Percentiles rank a stretch among this genome's conserved stretches.
These are phyloP conservation scores for Colletotrichum musae DNA, from an alignment of 2,329 filamentous ascomycete genomes.

Conservation along the genomic window DNA sequence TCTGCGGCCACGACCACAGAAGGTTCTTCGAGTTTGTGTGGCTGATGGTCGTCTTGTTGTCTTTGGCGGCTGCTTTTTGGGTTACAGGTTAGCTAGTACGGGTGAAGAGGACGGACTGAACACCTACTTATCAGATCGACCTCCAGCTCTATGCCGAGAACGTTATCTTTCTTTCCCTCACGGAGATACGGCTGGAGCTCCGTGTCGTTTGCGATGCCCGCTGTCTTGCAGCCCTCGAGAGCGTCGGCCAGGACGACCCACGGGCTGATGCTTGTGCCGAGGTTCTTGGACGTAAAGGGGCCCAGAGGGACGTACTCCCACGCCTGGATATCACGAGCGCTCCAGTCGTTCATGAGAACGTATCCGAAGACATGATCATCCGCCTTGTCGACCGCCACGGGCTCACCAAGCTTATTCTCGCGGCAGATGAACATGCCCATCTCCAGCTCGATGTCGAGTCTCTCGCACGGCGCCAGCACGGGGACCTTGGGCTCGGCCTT, in stretches of 20 bases:
- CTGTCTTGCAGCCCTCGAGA: constrained; percentile 52
- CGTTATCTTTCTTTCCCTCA: constrained; percentile 64
- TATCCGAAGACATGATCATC: constrained; percentile 81
- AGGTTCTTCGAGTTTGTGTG: constrained; percentile 60
- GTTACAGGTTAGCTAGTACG: constrained; percentile 21
- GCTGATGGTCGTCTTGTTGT: constrained; percentile 48
- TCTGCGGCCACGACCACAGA: constrained; percentile 86
- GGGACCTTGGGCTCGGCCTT: constrained; percentile 67
- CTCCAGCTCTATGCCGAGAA: constrained; percentile 55
- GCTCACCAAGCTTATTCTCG: constrained; percentile 76
- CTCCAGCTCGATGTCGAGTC: constrained; percentile 84
- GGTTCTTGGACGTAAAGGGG: constrained; percentile 74
- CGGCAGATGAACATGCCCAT: constrained; percentile 81
- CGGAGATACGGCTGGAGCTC: constrained; percentile 63
- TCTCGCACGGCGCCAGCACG: constrained; percentile 71
- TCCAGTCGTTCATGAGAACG: constrained; percentile 77
- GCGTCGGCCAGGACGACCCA: constrained; percentile 76
- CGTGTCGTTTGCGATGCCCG: constrained; percentile 50
- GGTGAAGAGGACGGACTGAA: rapidly evolving
- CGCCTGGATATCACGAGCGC: constrained; percentile 72
- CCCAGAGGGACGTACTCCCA: constrained; percentile 75
- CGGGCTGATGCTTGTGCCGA: constrained; percentile 72
- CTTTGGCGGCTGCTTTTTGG: constrained; percentile 46
- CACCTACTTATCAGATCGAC: constrained; percentile 57
- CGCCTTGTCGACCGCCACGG: constrained; percentile 76